These are phyloP conservation scores for Mortierella polycephala DNA, from an alignment of 371 early-diverging fungal genomes.

Conservation along the genomic window DNA sequence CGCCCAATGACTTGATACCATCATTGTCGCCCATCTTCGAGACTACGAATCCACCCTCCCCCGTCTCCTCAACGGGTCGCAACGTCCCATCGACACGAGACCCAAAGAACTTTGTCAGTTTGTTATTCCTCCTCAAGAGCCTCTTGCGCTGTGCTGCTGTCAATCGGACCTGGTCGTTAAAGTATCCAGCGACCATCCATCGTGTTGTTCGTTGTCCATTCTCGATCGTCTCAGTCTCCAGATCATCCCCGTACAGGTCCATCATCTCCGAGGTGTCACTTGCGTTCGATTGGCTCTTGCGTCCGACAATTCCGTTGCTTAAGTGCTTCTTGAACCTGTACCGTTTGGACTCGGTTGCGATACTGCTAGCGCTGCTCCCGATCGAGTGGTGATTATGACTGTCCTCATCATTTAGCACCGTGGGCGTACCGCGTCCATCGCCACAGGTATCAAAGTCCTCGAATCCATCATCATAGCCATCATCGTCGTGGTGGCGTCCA, in stretches of 20 bases:
- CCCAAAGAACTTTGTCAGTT: conserved; percentile 52
- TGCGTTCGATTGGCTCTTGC: conserved; percentile 9
- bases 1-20: neutral
- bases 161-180: conserved; percentile 46
- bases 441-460: conserved; percentile 26
- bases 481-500: conserved; percentile 21
- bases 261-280: conserved; percentile 10
- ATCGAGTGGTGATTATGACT: conserved; percentile 10
- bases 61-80: conserved; percentile 31
- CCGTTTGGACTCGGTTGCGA: conserved; percentile 4
- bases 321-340: conserved; percentile 18
- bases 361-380: neutral
- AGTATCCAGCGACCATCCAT: conserved; percentile 56
- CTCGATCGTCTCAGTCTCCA: conserved; percentile 25
- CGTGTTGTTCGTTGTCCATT: conserved; percentile 36
- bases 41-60: conserved; percentile 9
- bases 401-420: neutral
- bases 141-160: conserved; percentile 47
- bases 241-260: conserved; percentile 14
- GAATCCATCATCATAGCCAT: conserved; percentile 18
- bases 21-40: neutral
- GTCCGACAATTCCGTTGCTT: conserved; percentile 4
- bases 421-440: neutral
- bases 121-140: conserved; percentile 46
- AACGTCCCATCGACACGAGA: conserved; percentile 51